Evolutionary conservation across 768 basidiomycete genomes (phyloP).

Genomic region (Podaxis rugospora): DNA sequence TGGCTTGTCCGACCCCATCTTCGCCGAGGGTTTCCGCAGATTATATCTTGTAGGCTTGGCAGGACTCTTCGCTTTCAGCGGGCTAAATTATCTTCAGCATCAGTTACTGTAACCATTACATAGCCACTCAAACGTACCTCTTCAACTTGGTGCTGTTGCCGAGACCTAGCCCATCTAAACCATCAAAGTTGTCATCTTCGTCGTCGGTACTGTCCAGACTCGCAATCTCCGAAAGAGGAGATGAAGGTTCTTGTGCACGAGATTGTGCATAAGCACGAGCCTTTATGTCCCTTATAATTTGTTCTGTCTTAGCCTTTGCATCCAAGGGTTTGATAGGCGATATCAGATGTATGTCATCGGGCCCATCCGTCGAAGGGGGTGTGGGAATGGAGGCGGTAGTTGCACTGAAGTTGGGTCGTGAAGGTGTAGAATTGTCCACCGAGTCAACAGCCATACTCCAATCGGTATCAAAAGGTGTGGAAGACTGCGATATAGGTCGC

Average conservation of each 20-base stretch:
- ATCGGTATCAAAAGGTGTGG: not conserved
- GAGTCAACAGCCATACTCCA: constrained; percentile 6
- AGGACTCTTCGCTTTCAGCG: not conserved
- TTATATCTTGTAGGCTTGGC: constrained; percentile 1
- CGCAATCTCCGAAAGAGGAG: constrained; percentile 27
- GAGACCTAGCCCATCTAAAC: not conserved
- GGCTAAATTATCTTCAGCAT: not conserved
- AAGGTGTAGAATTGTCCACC: not conserved
- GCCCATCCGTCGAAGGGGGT: constrained; percentile 20
- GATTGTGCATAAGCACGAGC: constrained; percentile 49
- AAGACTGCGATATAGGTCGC: not conserved
- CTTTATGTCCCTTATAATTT: constrained; percentile 62
- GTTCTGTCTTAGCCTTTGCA: constrained; percentile 42
- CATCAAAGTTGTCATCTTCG: constrained; percentile 21
- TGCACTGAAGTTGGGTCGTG: not conserved
- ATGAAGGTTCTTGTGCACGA: constrained; percentile 36
- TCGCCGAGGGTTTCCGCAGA: not conserved
- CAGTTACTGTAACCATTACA: not conserved
- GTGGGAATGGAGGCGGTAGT: constrained; percentile 12
- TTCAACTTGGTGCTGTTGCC: not conserved
- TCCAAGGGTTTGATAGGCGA: constrained; percentile 22
- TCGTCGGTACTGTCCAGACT: constrained; percentile 51
- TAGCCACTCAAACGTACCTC: not conserved
- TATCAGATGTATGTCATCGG: constrained; percentile 12
- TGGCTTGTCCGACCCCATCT: not conserved